These are phyloP conservation scores for Chaetomiaceae sp. DNA, from an alignment of 2,329 filamentous ascomycete species.

Conservation along the genomic window DNA sequence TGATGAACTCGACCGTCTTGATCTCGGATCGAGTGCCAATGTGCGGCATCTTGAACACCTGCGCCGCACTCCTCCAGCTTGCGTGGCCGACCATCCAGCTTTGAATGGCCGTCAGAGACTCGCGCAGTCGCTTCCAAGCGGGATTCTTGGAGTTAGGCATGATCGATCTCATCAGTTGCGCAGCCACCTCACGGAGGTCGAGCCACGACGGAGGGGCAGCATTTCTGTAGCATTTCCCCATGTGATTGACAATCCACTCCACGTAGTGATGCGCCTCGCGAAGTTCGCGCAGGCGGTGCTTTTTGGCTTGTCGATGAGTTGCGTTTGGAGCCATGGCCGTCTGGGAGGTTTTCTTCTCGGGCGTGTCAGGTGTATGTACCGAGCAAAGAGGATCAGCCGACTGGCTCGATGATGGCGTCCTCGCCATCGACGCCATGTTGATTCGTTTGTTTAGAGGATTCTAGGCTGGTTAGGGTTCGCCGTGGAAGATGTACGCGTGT, in stretches of 20 bases:
- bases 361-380: neutral
- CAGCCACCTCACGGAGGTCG: conserved; percentile 2
- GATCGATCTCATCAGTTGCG: conserved; percentile 1
- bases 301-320: neutral
- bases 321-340: neutral
- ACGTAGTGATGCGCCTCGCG: conserved; percentile 1
- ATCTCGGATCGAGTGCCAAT: conserved; percentile 9
- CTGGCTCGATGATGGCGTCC: neutral
- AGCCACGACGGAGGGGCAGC: conserved; percentile 6
- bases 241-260: conserved; percentile 1
- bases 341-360: neutral
- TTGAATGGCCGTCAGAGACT: neutral
- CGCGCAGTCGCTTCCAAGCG: neutral
- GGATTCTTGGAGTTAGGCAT: neutral
- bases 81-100: neutral
- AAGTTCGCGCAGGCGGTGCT: conserved; percentile 8
- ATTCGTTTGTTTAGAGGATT: no score
- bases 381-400: neutral
- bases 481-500: no score
- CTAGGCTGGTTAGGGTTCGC: no score
- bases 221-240: conserved; percentile 1
- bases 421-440: no score
- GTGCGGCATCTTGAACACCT: conserved; percentile 7
- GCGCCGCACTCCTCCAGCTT: conserved; percentile 1
- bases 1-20: conserved; percentile 4